Evolutionary conservation across 2,329 filamentous ascomycete genomes (phyloP), one percentile per base, ranked within the genome.

Genomic region (Sphaerostilbella broomeana): DNA sequence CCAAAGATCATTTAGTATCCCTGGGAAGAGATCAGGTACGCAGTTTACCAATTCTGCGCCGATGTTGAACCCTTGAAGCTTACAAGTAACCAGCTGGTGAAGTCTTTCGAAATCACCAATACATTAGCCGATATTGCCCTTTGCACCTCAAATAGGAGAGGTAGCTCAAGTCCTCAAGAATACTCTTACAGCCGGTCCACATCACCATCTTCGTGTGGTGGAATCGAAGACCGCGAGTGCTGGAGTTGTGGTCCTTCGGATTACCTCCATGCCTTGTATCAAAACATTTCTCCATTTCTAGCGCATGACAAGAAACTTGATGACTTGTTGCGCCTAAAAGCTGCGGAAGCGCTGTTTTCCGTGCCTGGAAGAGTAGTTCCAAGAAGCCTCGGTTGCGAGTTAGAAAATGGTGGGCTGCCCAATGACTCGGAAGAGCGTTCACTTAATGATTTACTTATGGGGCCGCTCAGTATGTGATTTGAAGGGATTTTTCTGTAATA

Each of bases 91-190:
- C 25, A 42, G 40, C 20, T 38, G 5, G 30, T 42, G 4, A 42
- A 42, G 13, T 42, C 40, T 3, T 42, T 42, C 10, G 35, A 42
- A 42, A 34, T 42, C 24, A 38, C 40, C 19, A 42, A 42, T 13
- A 42, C 40, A 4, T 17, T 42, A 6, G 40, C 40, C 24, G 40
- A 42, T 30, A 35, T 42, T 7, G 34, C 38, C 16, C 17, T 42
- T 11, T 42, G 40, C 21, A 42, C 35, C 8, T 25, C 34, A 3
- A 34, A 9, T 16, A n/a, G n/a, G n/a, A n/a, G n/a, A n/a, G n/a
- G n/a, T n/a, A n/a, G n/a, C n/a, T n/a, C n/a, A n/a, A n/a, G n/a
- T n/a, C n/a, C n/a, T n/a, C n/a, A n/a, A n/a, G n/a, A n/a, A n/a
- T n/a, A n/a, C n/a, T n/a, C n/a, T n/a, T n/a, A 25, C 4, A 22